Conservation (phyloP, 1,284 basidiomycete genomes). For the Athelia sp. region DNA sequence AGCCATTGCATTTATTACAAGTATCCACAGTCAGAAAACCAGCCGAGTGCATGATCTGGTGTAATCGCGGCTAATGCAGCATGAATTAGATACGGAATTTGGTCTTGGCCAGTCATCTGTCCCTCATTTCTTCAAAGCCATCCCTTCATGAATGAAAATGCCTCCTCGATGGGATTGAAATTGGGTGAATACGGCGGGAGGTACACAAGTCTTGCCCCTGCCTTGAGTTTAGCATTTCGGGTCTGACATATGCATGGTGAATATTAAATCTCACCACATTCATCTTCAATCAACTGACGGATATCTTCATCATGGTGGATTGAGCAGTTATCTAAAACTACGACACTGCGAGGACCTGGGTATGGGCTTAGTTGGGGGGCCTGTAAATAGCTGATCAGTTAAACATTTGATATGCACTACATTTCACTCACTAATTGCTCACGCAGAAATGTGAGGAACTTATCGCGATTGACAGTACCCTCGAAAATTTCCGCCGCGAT, state of each 20-base stretch:
- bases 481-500: neutral
- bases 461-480: neutral
- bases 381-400: neutral
- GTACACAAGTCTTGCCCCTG: neutral
- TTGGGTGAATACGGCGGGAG: neutral
- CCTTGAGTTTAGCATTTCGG: neutral
- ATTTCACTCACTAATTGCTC: neutral
- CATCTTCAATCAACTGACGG: neutral
- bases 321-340: neutral
- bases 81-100: neutral
- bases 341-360: neutral
- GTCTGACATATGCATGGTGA: neutral
- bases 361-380: neutral
- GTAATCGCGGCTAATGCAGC: neutral
- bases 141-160: neutral
- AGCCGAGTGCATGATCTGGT: neutral
- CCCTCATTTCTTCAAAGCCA: neutral
- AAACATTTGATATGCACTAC: neutral
- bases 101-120: neutral
- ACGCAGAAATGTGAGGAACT: neutral
- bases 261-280: neutral
- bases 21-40: neutral
- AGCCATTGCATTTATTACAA: neutral
- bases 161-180: neutral
- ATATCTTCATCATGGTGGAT: conserved; percentile 1